Conservation (phyloP, 2,329 filamentous ascomycete genomes). For the Fusarium verrucosum region DNA sequence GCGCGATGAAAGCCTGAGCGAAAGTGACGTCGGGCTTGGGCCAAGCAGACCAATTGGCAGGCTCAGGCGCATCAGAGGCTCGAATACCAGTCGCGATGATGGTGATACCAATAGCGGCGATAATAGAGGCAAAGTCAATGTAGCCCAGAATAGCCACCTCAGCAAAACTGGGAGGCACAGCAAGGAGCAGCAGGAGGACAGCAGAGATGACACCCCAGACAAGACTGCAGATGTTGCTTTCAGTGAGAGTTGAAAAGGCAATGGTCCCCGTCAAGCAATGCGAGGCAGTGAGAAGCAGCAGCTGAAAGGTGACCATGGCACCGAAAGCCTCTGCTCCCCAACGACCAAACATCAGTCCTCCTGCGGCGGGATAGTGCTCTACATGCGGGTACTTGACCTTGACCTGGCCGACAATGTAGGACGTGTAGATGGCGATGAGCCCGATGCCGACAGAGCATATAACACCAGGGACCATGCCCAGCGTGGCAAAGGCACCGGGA, state of each 20-base stretch:
- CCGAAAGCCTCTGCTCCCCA: conserved; percentile 67
- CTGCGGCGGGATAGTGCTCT: conserved; percentile 71
- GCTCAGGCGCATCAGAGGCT: conserved; percentile 5
- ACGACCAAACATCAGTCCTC: conserved; percentile 65
- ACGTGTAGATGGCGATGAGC: conserved; percentile 53
- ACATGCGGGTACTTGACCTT: conserved; percentile 61
- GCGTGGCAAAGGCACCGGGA: conserved; percentile 37
- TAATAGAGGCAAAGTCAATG: conserved; percentile 41
- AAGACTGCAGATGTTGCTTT: conserved; percentile 56
- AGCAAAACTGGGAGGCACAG: conserved; percentile 55
- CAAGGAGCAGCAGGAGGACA: conserved; percentile 52
- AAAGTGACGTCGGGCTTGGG: conserved; percentile 54
- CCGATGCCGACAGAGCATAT: conserved; percentile 50
- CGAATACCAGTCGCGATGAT: conserved; percentile 68
- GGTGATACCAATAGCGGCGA: conserved; percentile 67
- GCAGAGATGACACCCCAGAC: conserved; percentile 52
- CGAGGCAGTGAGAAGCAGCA: conserved; percentile 73
- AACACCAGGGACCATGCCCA: conserved; percentile 49
- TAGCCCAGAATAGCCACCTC: conserved; percentile 40
- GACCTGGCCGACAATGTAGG: conserved; percentile 53
- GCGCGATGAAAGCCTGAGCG: conserved; percentile 62
- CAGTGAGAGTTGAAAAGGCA: conserved; percentile 69
- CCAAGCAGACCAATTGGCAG: conserved; percentile 50
- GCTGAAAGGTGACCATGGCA: conserved; percentile 64
- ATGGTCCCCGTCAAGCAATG: conserved; percentile 73